Evolutionary conservation across 202 grass and related monocot species (phyloP).

Genomic region (Setaria italica): DNA sequence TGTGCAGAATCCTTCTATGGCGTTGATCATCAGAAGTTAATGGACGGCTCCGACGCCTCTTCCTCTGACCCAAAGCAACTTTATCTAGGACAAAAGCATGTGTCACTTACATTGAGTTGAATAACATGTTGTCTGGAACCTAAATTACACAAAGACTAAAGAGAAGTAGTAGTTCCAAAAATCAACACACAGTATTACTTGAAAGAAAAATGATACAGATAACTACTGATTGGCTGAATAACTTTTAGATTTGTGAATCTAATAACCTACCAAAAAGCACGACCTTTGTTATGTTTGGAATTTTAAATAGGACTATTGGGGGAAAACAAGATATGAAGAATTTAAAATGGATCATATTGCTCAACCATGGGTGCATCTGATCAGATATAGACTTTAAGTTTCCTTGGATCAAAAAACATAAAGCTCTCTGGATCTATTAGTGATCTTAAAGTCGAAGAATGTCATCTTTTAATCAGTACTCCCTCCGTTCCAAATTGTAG

Average conservation of each 20-base stretch:
- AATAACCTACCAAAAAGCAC: not conserved
- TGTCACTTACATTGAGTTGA: constrained; percentile 2
- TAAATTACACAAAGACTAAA: constrained; percentile 29
- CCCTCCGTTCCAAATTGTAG: too few relatives aligned
- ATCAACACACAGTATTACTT: constrained; percentile 5
- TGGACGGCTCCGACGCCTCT: constrained; percentile 48
- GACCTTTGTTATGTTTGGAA: not conserved
- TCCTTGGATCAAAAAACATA: not conserved
- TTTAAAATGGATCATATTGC: constrained; percentile 36
- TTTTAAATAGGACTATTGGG: not conserved
- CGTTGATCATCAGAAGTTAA: constrained; percentile 68
- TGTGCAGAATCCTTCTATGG: constrained; percentile 81
- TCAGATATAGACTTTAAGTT: constrained; percentile 18
- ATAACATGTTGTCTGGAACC: constrained; percentile 18
- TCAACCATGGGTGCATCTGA: not conserved
- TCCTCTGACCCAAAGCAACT: constrained; percentile 42
- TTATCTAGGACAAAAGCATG: constrained; percentile 46
- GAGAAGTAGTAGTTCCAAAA: not conserved
- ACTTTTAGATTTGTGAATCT: not conserved
- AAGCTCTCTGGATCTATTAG: constrained; percentile 28
- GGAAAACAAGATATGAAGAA: not conserved
- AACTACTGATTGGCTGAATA: not conserved
- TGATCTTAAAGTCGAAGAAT: constrained; percentile 25
- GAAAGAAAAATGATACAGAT: not conserved
- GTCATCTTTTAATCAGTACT: constrained; percentile 17